These are phyloP conservation scores for Hypomontagnella monticulosa DNA, from an alignment of 495 filamentous ascomycete species.

Conservation along the genomic window DNA sequence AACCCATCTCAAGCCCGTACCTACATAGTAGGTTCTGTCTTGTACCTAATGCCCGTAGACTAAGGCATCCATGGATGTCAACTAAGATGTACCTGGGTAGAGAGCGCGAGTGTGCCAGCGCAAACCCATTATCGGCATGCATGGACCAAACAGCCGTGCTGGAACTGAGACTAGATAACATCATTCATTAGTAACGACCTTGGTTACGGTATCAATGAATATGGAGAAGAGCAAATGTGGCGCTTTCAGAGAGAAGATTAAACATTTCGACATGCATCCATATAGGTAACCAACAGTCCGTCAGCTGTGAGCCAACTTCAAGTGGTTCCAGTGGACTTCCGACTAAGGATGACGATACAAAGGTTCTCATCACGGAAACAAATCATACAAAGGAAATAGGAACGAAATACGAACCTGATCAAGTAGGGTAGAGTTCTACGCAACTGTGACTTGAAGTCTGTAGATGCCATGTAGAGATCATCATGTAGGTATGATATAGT, in stretches of 20 bases:
- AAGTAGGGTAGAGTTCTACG: not conserved
- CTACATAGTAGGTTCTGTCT: too few relatives aligned
- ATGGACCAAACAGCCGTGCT: too few relatives aligned
- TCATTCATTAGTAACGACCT: slow-evolving; percentile 5
- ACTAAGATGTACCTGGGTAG: too few relatives aligned
- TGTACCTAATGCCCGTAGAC: too few relatives aligned
- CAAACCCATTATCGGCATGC: not conserved
- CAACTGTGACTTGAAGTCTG: not conserved
- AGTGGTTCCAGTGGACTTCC: slow-evolving; percentile 52
- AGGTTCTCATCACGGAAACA: slow-evolving; percentile 65
- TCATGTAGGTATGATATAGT: too few relatives aligned
- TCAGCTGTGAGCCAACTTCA: slow-evolving; percentile 40
- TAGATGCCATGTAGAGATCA: too few relatives aligned
- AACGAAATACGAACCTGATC: slow-evolving; percentile 34
- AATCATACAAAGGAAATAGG: slow-evolving; percentile 8
- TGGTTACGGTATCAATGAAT: not conserved
- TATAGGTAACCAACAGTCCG: slow-evolving; percentile 38
- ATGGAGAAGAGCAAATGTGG: not conserved
- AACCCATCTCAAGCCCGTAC: too few relatives aligned
- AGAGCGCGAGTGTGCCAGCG: too few relatives aligned
- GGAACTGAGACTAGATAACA: not conserved
- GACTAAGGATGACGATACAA: slow-evolving; percentile 77
- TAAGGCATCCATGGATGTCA: too few relatives aligned
- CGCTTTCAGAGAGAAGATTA: slow-evolving; percentile 73
- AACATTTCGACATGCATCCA: slow-evolving; percentile 59